Conservation (phyloP, 129 eudicot genomes). For the Pittosporum tobira region DNA sequence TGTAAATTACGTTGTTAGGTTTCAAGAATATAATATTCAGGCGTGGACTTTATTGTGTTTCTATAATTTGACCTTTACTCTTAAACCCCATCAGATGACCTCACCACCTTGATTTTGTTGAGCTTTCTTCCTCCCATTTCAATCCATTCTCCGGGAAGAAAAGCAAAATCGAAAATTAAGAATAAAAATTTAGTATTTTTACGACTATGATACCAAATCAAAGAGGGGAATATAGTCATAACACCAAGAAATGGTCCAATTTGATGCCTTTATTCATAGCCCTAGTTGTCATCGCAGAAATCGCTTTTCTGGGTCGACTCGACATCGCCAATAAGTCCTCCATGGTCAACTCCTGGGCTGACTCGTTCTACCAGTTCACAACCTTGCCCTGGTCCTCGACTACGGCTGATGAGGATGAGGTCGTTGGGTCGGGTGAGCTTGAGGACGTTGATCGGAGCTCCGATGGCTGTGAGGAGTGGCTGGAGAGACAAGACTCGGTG, state of each 20-base stretch:
- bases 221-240: conserved; percentile 2
- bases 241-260: conserved; percentile 47
- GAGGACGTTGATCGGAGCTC: background rate
- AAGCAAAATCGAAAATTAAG: background rate
- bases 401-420: conserved; percentile 15
- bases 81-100: too few species aligned
- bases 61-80: background rate
- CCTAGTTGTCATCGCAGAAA: conserved; percentile 64
- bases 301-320: conserved; percentile 64
- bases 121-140: background rate
- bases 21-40: background rate
- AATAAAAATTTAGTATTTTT: background rate
- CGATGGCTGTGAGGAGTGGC: conserved; percentile 66
- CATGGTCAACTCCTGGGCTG: conserved; percentile 62
- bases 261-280: conserved; percentile 50
- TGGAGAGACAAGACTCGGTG: conserved; percentile 61
- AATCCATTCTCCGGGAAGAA: background rate
- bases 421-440: conserved; percentile 1
- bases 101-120: background rate
- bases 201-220: conserved; percentile 11
- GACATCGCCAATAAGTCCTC: conserved; percentile 54
- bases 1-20: too few species aligned
- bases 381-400: conserved; percentile 23
- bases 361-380: conserved; percentile 57
- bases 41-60: background rate